These are phyloP conservation scores for Sclerotinia subarctica DNA, from an alignment of 2,329 filamentous ascomycete species.

Conservation along the genomic window DNA sequence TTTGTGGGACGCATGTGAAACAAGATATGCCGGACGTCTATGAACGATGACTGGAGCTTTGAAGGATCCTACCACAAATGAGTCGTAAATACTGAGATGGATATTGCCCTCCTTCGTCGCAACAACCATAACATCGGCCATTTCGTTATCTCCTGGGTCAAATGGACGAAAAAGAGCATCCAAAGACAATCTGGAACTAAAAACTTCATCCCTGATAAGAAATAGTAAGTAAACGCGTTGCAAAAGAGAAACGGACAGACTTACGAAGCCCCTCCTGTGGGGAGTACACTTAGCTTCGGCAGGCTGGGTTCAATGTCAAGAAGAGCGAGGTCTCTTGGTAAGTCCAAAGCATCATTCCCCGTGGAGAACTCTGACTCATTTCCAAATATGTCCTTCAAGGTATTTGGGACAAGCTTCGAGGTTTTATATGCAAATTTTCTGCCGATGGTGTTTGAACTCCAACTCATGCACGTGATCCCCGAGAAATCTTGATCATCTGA, in stretches of 20 bases:
- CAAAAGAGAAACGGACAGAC: slow-evolving; percentile 33
- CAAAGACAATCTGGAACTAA: slow-evolving; percentile 37
- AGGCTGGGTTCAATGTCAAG: slow-evolving; percentile 73
- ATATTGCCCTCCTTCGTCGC: slow-evolving; percentile 69
- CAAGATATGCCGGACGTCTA: slow-evolving; percentile 36
- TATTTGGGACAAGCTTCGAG: slow-evolving; percentile 17
- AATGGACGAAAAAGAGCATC: slow-evolving; percentile 39
- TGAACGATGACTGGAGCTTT: slow-evolving; percentile 42
- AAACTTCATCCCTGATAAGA: slow-evolving; percentile 38
- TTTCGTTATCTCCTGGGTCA: slow-evolving; percentile 62
- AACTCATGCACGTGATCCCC: slow-evolving; percentile 46
- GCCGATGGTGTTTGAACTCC: slow-evolving; percentile 38
- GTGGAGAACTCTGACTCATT: slow-evolving; percentile 22
- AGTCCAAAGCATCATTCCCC: slow-evolving; percentile 42
- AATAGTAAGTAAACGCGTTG: slow-evolving; percentile 2
- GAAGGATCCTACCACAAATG: slow-evolving; percentile 72
- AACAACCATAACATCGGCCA: slow-evolving; percentile 75
- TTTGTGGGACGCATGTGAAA: slow-evolving; percentile 68
- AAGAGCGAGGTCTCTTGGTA: slow-evolving; percentile 71
- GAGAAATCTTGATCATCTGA: slow-evolving; percentile 30
- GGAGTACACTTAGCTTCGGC: slow-evolving; percentile 71
- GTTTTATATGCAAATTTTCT: slow-evolving; percentile 25
- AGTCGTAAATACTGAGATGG: slow-evolving; percentile 81
- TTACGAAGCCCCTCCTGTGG: slow-evolving; percentile 62
- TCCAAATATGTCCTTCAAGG: slow-evolving; percentile 29